Conservation (phyloP, 768 basidiomycete species). For the Coprinellus micaceus region DNA sequence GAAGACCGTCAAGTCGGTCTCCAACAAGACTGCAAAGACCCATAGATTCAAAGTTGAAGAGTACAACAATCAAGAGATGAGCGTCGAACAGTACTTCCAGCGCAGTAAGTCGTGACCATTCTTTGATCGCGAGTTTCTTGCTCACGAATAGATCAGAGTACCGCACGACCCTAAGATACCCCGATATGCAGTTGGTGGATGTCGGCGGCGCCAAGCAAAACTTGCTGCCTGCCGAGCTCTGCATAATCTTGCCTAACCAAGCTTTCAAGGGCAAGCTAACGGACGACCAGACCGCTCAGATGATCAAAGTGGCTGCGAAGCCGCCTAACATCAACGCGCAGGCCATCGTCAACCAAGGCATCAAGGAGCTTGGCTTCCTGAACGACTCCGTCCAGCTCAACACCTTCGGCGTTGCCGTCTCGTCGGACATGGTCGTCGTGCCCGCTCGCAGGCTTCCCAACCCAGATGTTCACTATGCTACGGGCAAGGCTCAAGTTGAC, state of each 20-base stretch:
- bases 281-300: constrained; percentile 63
- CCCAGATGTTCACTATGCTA: constrained; percentile 61
- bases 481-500: constrained; percentile 40
- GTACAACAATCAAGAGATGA: constrained; percentile 41
- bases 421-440: constrained; percentile 60
- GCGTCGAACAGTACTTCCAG: constrained; percentile 67
- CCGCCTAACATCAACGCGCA: constrained; percentile 66
- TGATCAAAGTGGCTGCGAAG: constrained; percentile 72
- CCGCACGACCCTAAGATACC: constrained; percentile 43
- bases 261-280: constrained; percentile 67
- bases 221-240: constrained; percentile 68
- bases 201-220: constrained; percentile 48
- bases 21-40: constrained; percentile 42
- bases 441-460: constrained; percentile 66
- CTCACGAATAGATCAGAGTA: constrained; percentile 48
- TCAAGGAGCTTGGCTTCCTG: constrained; percentile 57
- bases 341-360: constrained; percentile 58
- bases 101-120: constrained; percentile 45
- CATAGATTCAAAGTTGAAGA: constrained; percentile 59
- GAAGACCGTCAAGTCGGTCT: constrained; percentile 63
- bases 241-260: constrained; percentile 66
- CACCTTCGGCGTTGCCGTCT: constrained; percentile 62
- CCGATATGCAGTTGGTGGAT: constrained; percentile 56
- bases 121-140: constrained; percentile 17
- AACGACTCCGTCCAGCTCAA: constrained; percentile 30